Conservation (phyloP, 73 alveolate genomes). For the Tetrahymena elliotti region DNA sequence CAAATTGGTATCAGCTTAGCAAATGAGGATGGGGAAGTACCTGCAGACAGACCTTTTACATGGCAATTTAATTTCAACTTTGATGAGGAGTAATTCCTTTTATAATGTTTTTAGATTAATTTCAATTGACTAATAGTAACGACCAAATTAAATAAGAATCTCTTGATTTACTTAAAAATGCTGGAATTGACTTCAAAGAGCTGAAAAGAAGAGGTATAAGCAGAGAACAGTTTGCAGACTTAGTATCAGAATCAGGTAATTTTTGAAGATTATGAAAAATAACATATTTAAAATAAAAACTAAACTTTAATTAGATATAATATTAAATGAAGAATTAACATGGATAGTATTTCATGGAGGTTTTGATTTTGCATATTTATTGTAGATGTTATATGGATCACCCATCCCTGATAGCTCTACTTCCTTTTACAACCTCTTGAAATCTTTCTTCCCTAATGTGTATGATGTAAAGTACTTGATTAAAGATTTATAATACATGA, state of each 20-base stretch:
- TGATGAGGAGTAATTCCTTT: neutral
- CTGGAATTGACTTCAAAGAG: neutral
- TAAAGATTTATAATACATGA: neutral
- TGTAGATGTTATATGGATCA: neutral
- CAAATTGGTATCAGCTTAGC: neutral
- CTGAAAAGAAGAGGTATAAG: neutral
- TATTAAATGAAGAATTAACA: neutral
- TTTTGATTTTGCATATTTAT: neutral
- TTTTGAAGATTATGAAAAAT: neutral
- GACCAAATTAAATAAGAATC: neutral
- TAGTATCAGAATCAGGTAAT: neutral
- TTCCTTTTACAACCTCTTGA: neutral
- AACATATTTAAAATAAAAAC: neutral
- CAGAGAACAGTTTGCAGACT: neutral
- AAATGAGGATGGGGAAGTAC: neutral
- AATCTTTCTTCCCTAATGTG: neutral
- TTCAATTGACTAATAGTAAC: neutral
- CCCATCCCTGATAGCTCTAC: neutral
- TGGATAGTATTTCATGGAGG: neutral
- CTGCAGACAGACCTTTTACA: neutral
- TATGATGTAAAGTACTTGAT: neutral
- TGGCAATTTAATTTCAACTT: neutral
- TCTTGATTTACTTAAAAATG: neutral
- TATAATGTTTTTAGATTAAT: neutral
- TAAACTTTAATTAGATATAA: neutral